Base-by-base conservation (phyloP, 305 asterid species). In the Solanum hybrid region DNA sequence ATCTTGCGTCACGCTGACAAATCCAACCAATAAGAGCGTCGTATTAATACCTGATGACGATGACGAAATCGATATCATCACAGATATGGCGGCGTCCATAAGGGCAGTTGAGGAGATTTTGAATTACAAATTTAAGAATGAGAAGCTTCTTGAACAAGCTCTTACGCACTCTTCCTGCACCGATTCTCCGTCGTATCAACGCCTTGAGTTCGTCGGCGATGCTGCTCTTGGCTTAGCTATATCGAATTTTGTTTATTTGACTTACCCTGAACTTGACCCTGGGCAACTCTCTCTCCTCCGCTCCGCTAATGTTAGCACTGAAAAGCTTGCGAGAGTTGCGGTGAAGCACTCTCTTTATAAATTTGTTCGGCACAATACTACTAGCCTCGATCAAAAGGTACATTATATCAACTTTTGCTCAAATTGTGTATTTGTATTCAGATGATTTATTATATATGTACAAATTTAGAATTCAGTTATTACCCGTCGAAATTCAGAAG, bases 191-290 rank as follows among this genome's bases (percentile, higher is more conserved):
- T 94, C 98, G 42, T 94, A 95, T 89, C 93, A 94, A 89, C 95
- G 97, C 19, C 97, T 95, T 45, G 98, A 94, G 90, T 94, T 95
- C 87, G 89, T 95, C 29, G 98, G 98, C 15, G 98, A 94, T 79
- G 93, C 96, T 45, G 97, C 93, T 35, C 88, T 95, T 0, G 95
- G 95, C 4, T 87, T 93, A 34, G 97, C 94, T 9, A 10, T 95
- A 10, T 82, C 95, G 5, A 93, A 91, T 87, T 91, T 69, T 86
- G 71, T 93, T 2, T 94, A 69, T 90, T 88, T 93, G 29, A 45
- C 85, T 6, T 94, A 95, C 90, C 96, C 96, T 1, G 91, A 86
- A 10, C 71, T 89, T n/a, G 96, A 95, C 45, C 96, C 90, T 9
- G 97, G 97, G 79, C 94, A 93, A 88, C 94, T 95, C 32, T 88